A percentile compares a stretch with the other conserved stretches of the same genome.
Evolutionary conservation across 1,284 basidiomycete species (phyloP).

Genomic region (Puccinia triticina): DNA sequence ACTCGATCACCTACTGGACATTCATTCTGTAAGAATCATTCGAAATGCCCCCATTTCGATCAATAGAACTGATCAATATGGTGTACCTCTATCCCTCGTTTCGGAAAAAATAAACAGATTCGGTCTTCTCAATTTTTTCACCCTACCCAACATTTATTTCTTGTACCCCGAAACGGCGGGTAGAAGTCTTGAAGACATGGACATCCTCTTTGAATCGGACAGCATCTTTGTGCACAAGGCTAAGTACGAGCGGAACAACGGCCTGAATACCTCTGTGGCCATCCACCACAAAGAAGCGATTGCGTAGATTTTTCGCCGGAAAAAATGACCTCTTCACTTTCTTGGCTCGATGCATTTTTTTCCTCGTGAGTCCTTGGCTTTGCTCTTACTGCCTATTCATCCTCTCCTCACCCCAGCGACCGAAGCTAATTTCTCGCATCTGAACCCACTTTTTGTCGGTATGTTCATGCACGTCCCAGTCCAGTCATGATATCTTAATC

Average conservation of each 20-base stretch:
- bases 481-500: neutral
- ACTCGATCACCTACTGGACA: slow-evolving; percentile 51
- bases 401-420: neutral
- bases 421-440: neutral
- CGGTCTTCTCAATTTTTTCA: slow-evolving; percentile 49
- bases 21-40: slow-evolving; percentile 46
- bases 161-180: slow-evolving; percentile 70
- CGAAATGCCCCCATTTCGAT: neutral
- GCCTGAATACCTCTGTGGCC: neutral
- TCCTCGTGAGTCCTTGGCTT: neutral
- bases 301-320: neutral
- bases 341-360: neutral
- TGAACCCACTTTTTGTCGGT: neutral
- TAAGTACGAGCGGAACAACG: neutral
- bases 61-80: neutral
- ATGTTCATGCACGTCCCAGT: neutral
- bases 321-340: neutral
- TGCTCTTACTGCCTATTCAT: neutral
- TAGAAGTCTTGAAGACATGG: slow-evolving; percentile 75
- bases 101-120: slow-evolving; percentile 16
- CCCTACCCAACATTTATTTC: slow-evolving; percentile 50
- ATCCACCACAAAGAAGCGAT: slow-evolving; percentile 5
- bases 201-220: slow-evolving; percentile 74
- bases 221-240: slow-evolving; percentile 53
- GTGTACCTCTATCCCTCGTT: neutral